These are phyloP conservation scores for Phytophthora meadii DNA, from an alignment of 352 stramenopile genomes.

Conservation along the genomic window DNA sequence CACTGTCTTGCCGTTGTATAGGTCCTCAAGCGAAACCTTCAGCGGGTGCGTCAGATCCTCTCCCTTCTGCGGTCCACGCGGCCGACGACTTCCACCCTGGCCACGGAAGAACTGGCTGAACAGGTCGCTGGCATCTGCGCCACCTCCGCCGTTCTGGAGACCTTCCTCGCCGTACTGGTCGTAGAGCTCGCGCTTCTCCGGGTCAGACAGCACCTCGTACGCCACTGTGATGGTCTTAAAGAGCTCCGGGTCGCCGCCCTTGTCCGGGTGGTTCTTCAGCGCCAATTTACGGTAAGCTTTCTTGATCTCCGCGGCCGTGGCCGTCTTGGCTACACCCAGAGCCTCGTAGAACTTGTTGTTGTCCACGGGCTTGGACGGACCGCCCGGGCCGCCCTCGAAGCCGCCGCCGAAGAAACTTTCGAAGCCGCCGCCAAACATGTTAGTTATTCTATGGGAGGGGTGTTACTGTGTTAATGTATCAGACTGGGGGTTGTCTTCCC, in stretches of 20 bases:
- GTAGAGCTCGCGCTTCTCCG: slow-evolving; percentile 90
- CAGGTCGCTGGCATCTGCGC: slow-evolving; percentile 88
- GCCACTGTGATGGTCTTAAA: slow-evolving; percentile 96
- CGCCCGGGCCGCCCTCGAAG: slow-evolving; percentile 58
- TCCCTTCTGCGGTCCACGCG: slow-evolving; percentile 93
- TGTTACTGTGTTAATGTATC: slow-evolving; percentile 31
- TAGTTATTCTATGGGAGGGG: slow-evolving; percentile 19
- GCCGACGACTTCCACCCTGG: slow-evolving; percentile 53
- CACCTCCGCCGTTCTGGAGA: slow-evolving; percentile 91
- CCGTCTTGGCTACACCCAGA: slow-evolving; percentile 87
- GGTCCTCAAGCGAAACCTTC: slow-evolving; percentile 97
- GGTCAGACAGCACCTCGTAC: slow-evolving; percentile 97
- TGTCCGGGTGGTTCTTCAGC: slow-evolving; percentile 98
- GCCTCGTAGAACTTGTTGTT: slow-evolving; percentile 92
- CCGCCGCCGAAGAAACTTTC: slow-evolving; percentile 89
- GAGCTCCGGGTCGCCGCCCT: slow-evolving; percentile 97
- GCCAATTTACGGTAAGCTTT: slow-evolving; percentile 92
- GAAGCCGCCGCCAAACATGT: slow-evolving; percentile 87
- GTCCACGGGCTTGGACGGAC: slow-evolving; percentile 74
- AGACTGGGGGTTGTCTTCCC: slow-evolving; percentile 15
- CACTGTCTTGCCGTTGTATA: slow-evolving; percentile 99
- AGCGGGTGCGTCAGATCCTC: slow-evolving; percentile 95
- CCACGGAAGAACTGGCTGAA: slow-evolving; percentile 98
- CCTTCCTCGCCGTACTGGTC: slow-evolving; percentile 98
- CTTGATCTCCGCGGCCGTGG: slow-evolving; percentile 88